These are phyloP conservation scores for Zymoseptoria pseudotritici DNA, from an alignment of 2,329 filamentous ascomycete genomes.

Conservation along the genomic window DNA sequence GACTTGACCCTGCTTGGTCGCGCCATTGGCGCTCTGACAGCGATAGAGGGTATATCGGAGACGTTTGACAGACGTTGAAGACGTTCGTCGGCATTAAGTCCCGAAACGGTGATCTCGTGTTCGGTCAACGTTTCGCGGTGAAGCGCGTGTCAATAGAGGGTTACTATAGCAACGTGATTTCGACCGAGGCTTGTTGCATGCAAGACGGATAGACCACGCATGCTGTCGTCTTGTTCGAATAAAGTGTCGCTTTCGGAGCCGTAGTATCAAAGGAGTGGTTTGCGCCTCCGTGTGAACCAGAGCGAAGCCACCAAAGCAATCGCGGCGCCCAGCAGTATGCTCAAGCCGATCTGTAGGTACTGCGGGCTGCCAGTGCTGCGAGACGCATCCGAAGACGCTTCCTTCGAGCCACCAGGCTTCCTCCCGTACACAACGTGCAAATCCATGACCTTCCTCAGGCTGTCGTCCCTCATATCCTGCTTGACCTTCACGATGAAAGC, in stretches of 20 bases:
- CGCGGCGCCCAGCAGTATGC: background rate
- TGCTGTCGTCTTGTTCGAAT: no score
- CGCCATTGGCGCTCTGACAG: conserved; percentile 42
- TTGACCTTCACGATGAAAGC: conserved; percentile 13
- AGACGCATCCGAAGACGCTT: background rate
- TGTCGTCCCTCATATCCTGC: conserved; percentile 13
- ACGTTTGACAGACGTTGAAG: background rate
- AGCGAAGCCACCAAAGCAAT: background rate
- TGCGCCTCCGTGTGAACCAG: background rate
- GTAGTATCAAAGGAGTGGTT: background rate
- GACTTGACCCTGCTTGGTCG: conserved; percentile 36
- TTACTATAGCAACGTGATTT: background rate
- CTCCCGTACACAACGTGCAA: conserved; percentile 13
- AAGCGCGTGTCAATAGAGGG: background rate
- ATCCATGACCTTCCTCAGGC: conserved; percentile 14
- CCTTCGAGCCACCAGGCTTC: conserved; percentile 3
- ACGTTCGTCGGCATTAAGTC: background rate
- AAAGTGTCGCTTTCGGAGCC: background rate
- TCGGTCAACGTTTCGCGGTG: background rate
- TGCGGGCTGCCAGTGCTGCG: background rate
- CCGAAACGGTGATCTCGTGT: background rate
- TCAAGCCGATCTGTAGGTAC: background rate
- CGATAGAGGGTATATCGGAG: background rate
- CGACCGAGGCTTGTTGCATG: background rate
- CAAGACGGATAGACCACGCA: no score